Conservation (phyloP, 441 rosid genomes). For the Populus hybrid region DNA sequence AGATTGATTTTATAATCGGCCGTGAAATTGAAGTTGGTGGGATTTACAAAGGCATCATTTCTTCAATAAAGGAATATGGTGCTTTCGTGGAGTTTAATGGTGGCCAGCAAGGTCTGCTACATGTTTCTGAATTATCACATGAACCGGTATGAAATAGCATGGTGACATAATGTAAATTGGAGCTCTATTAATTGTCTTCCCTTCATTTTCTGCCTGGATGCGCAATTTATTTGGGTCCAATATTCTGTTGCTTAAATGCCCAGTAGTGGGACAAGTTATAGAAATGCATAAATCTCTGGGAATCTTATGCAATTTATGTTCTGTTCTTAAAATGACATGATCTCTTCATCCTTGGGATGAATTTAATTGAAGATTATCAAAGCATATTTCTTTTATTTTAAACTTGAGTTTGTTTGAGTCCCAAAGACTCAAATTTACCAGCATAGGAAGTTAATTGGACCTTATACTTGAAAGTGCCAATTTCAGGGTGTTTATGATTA, state of each 20-base stretch:
- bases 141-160: conserved; percentile 53
- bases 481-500: not conserved
- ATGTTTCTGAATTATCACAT: conserved; percentile 93
- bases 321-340: not conserved
- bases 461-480: not conserved
- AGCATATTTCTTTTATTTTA: not conserved
- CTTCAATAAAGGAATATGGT: conserved; percentile 93
- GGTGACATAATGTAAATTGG: not conserved
- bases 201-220: not conserved
- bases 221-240: not conserved
- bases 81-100: conserved; percentile 98
- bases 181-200: not conserved
- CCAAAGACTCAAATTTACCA: not conserved
- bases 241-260: not conserved
- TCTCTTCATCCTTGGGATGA: not conserved
- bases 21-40: conserved; percentile 91
- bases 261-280: not conserved
- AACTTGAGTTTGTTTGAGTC: not conserved
- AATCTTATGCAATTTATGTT: not conserved
- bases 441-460: not conserved
- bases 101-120: conserved; percentile 92
- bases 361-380: not conserved
- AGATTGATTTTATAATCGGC: conserved; percentile 82
- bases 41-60: conserved; percentile 78
- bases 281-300: not conserved